Percentiles rank a stretch among this genome's conserved stretches.
Evolutionary conservation across 2,329 filamentous ascomycete species (phyloP).

Genomic region (Botrytis porri): DNA sequence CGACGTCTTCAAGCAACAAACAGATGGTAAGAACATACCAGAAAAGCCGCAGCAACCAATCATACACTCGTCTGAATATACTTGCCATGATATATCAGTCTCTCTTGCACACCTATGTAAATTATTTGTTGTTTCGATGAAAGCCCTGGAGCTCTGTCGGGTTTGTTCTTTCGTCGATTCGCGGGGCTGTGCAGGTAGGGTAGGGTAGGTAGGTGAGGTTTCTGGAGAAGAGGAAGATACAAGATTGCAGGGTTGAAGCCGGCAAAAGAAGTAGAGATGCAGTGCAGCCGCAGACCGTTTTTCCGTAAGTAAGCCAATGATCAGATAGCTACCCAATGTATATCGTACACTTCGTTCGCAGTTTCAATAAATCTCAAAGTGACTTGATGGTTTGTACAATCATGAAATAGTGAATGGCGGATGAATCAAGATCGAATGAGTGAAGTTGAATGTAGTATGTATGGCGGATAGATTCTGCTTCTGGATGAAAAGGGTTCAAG

Average conservation of each 20-base stretch:
- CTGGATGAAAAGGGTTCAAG: slow-evolving; percentile 10
- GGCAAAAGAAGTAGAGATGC: slow-evolving; percentile 12
- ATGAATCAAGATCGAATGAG: slow-evolving; percentile 24
- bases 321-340: background rate
- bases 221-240: slow-evolving; percentile 2
- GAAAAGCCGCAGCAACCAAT: slow-evolving; percentile 96
- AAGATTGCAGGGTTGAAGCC: slow-evolving; percentile 10
- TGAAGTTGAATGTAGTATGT: slow-evolving; percentile 30
- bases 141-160: background rate
- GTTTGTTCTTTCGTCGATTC: background rate
- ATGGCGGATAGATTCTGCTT: slow-evolving; percentile 18
- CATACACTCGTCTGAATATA: slow-evolving; percentile 91
- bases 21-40: slow-evolving; percentile 62
- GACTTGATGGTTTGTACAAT: background rate
- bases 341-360: background rate
- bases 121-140: background rate
- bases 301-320: slow-evolving; percentile 13
- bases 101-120: background rate
- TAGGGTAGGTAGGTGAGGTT: slow-evolving; percentile 4
- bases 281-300: slow-evolving; percentile 15
- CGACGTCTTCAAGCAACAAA: background rate
- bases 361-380: background rate
- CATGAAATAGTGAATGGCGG: background rate
- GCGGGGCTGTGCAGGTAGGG: background rate
- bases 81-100: slow-evolving; percentile 67